Conservation (phyloP, 257 asterid species). For the Verbascum thapsus region DNA sequence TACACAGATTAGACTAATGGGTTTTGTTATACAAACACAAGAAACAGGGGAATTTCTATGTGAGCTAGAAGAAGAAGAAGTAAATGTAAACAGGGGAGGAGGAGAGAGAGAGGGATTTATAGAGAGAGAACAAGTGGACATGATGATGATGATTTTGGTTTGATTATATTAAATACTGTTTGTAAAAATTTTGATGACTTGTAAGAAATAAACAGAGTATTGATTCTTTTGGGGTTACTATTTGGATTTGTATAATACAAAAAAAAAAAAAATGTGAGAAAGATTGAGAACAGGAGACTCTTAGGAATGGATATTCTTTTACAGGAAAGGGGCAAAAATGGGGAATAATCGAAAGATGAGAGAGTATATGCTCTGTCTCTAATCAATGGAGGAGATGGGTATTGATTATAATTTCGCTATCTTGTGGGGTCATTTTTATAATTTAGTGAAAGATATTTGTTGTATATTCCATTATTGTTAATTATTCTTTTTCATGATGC, state of each 20-base stretch:
- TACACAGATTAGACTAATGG: conserved; percentile 39
- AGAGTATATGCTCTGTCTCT: conserved; percentile 49
- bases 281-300: conserved; percentile 26
- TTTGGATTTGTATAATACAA: conserved; percentile 16
- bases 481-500: too few relatives aligned
- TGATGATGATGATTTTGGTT: conserved; percentile 32
- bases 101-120: conserved; percentile 48
- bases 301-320: conserved; percentile 45
- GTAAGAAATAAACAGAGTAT: background rate
- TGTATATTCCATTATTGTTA: too few relatives aligned
- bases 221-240: conserved; percentile 28
- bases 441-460: background rate
- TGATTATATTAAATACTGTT: conserved; percentile 28
- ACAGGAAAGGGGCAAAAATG: background rate
- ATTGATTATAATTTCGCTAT: background rate
- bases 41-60: conserved; percentile 22
- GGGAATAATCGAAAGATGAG: conserved; percentile 32
- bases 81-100: conserved; percentile 34
- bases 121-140: conserved; percentile 57
- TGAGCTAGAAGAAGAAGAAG: conserved; percentile 32
- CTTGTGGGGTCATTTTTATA: conserved; percentile 15
- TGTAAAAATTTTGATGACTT: conserved; percentile 1
- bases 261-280: conserved; percentile 17
- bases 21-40: conserved; percentile 38
- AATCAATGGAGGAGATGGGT: background rate